Evolutionary conservation across 305 asterid species (phyloP).

Genomic region (Withania somnifera): DNA sequence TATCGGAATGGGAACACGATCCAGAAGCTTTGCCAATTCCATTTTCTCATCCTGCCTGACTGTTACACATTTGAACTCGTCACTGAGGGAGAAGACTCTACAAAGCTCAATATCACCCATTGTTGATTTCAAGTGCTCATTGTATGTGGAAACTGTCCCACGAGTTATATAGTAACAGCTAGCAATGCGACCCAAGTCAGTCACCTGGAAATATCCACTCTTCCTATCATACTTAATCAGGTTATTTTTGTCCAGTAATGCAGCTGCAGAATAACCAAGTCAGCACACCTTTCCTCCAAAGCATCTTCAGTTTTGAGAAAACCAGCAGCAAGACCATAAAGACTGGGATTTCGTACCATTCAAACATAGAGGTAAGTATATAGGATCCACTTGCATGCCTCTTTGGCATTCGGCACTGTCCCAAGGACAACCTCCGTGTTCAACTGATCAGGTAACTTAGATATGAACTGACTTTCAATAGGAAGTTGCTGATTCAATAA

Average conservation of each 20-base stretch:
- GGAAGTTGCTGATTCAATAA: constrained; percentile 98
- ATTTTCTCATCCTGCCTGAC: constrained; percentile 96
- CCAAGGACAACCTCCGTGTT: constrained; percentile 97
- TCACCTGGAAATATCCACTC: constrained; percentile 96
- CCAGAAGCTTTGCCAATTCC: constrained; percentile 90
- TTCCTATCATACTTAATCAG: constrained; percentile 84
- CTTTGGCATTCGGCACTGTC: constrained; percentile 87
- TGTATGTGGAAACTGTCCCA: constrained; percentile 77
- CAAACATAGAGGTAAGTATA: constrained; percentile 83
- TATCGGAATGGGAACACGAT: constrained; percentile 79
- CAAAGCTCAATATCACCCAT: constrained; percentile 97
- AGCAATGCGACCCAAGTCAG: constrained; percentile 97
- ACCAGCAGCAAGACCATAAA: constrained; percentile 69
- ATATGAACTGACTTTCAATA: constrained; percentile 83
- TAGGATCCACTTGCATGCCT: constrained; percentile 87
- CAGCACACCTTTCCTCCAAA: constrained; percentile 85
- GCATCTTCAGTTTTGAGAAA: constrained; percentile 36
- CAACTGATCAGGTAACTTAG: constrained; percentile 96
- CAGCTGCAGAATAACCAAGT: constrained; percentile 89
- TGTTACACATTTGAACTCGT: constrained; percentile 81
- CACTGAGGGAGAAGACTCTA: constrained; percentile 89
- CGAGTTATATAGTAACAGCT: constrained; percentile 86
- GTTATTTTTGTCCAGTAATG: constrained; percentile 69
- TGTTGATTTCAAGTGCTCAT: constrained; percentile 88
- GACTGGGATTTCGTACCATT: constrained; percentile 81